Evolutionary conservation across 2,329 filamentous ascomycete genomes (phyloP).

Genomic region (Sporothrix variecibatus): DNA sequence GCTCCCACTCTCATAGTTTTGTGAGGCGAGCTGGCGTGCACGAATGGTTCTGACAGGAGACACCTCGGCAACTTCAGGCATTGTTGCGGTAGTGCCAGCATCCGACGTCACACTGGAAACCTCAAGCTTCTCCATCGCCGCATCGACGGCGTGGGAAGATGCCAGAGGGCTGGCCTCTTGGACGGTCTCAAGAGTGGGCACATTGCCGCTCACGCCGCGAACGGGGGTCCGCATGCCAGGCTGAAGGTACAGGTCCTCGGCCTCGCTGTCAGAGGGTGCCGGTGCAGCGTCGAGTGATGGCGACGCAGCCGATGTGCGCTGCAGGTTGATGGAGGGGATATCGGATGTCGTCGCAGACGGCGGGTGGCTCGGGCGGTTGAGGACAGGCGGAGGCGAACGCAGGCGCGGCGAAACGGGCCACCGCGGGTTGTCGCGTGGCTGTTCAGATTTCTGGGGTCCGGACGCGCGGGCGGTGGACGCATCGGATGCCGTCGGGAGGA

Average conservation of each 20-base stretch:
- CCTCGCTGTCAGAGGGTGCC: constrained; percentile 52
- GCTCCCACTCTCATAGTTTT: constrained; percentile 47
- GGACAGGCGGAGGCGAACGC: constrained; percentile 70
- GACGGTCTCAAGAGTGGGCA: constrained; percentile 78
- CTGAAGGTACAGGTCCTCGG: constrained; percentile 50
- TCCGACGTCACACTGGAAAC: constrained; percentile 49
- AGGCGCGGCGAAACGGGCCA: constrained; percentile 79
- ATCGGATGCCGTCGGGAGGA: constrained; percentile 64
- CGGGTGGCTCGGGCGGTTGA: constrained; percentile 42
- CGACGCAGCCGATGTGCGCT: constrained; percentile 49
- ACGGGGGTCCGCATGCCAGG: constrained; percentile 62
- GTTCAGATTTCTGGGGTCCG: constrained; percentile 65
- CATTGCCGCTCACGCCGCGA: constrained; percentile 60
- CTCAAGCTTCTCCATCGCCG: constrained; percentile 53
- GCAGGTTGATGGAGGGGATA: constrained; percentile 54
- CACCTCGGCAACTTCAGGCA: constrained; percentile 45
- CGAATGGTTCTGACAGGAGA: constrained; percentile 47
- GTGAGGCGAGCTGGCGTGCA: constrained; percentile 57
- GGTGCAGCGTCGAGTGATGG: constrained; percentile 45
- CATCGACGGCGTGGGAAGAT: constrained; percentile 58
- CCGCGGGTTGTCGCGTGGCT: constrained; percentile 59
- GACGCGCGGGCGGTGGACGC: constrained; percentile 57
- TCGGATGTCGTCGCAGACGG: constrained; percentile 38
- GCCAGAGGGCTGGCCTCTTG: constrained; percentile 82
- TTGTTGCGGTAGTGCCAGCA: constrained; percentile 44